A percentile compares a stretch with the other conserved stretches of the same genome.
Conservation (phyloP, 768 basidiomycete genomes). For the Pisolithus orientalis region DNA sequence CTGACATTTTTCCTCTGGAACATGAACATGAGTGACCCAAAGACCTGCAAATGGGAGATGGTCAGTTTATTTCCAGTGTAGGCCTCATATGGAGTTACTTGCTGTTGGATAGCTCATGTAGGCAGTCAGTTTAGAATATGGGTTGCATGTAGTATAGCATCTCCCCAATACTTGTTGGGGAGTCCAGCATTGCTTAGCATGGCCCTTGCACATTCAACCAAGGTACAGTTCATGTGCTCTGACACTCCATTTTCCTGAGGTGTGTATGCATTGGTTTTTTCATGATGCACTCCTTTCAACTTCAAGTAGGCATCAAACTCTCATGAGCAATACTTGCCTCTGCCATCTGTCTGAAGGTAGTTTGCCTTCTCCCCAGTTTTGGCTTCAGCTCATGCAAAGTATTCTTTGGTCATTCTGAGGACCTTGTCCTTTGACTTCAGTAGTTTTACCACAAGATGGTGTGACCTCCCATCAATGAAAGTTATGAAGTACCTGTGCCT, state of each 20-base stretch:
- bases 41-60: conserved; percentile 11
- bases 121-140: conserved; percentile 1
- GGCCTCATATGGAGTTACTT: conserved; percentile 17
- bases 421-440: conserved; percentile 10
- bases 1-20: too few species aligned
- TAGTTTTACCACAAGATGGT: conserved; percentile 8
- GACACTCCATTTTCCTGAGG: conserved; percentile 41
- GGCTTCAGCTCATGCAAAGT: conserved; percentile 7
- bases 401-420: conserved; percentile 4
- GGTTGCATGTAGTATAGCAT: not conserved
- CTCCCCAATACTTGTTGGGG: conserved; percentile 1
- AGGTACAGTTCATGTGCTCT: conserved; percentile 31
- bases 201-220: conserved; percentile 25
- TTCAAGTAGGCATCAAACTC: conserved; percentile 3
- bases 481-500: conserved; percentile 14
- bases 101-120: not conserved
- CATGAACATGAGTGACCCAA: conserved; percentile 21
- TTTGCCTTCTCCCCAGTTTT: conserved; percentile 13
- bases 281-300: not conserved
- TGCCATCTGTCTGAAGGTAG: conserved; percentile 15
- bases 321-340: conserved; percentile 16
- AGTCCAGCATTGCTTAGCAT: conserved; percentile 20
- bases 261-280: conserved; percentile 15
- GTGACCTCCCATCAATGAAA: conserved; percentile 15
- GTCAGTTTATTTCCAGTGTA: conserved; percentile 17